Conservation (phyloP, 352 stramenopile species). For the Globisporangium sylvaticum region DNA sequence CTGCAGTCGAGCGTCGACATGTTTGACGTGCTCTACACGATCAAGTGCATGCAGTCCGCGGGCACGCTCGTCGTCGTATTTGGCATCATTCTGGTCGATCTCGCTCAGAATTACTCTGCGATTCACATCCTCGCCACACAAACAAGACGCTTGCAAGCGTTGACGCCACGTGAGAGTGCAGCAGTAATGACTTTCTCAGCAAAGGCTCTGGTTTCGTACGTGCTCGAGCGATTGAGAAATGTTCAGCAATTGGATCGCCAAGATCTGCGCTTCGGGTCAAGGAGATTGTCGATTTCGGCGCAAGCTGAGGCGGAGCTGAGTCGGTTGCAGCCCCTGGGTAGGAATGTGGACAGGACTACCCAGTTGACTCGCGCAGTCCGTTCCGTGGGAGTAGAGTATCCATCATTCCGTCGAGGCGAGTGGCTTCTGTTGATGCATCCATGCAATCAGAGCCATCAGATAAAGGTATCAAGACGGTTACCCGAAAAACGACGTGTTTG, state of each 20-base stretch:
- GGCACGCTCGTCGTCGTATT: neutral
- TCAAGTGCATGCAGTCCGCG: conserved; percentile 13
- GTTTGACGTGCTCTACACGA: conserved; percentile 29
- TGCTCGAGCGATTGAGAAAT: no score
- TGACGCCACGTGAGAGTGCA: neutral
- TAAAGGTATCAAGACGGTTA: neutral
- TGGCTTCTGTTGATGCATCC: no score
- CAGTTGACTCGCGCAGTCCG: no score
- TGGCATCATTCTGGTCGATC: neutral
- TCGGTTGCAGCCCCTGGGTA: no score
- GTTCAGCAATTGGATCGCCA: no score
- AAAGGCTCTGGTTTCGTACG: neutral
- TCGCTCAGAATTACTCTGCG: neutral
- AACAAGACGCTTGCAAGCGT: neutral
- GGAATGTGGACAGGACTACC: no score
- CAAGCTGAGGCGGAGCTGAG: no score
- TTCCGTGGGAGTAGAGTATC: no score
- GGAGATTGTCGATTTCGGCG: no score
- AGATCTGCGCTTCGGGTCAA: no score
- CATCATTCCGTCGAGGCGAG: no score
- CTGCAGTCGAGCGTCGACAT: conserved; percentile 17
- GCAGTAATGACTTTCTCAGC: neutral
- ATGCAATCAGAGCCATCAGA: neutral
- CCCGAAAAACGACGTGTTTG: neutral
- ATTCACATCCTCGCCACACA: neutral